Evolutionary conservation across 2,329 filamentous ascomycete genomes (phyloP).

Genomic region (Ophiostoma quercus): DNA sequence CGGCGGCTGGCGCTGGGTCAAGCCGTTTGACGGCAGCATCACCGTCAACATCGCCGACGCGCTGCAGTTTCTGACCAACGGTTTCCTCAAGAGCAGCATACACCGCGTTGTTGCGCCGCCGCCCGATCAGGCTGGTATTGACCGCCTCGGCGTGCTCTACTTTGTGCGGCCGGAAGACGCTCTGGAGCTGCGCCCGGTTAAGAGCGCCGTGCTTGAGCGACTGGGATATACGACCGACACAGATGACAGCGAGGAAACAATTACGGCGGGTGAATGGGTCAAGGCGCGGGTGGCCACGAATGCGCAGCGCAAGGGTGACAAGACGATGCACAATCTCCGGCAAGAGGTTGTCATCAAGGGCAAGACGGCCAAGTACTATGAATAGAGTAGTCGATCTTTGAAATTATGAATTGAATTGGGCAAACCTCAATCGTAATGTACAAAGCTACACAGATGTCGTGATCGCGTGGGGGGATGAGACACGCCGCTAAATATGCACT

Average conservation of each 20-base stretch:
- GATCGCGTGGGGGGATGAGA: background rate
- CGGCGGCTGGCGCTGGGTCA: constrained; percentile 42
- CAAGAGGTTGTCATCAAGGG: constrained; percentile 22
- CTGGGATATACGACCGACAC: constrained; percentile 18
- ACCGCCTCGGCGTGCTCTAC: constrained; percentile 47
- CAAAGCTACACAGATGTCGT: background rate
- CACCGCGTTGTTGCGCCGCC: constrained; percentile 36
- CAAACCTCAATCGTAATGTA: background rate
- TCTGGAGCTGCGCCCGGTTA: constrained; percentile 30
- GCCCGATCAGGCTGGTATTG: constrained; percentile 41
- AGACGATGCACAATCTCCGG: background rate
- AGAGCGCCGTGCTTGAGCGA: constrained; percentile 21
- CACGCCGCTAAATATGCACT: constrained; percentile 10
- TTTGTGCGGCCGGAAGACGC: constrained; percentile 45
- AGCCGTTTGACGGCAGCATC: constrained; percentile 43
- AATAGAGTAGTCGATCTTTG: background rate
- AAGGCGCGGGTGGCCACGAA: constrained; percentile 20
- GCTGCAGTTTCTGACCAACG: constrained; percentile 42
- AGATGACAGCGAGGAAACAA: constrained; percentile 11
- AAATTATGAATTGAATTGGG: background rate
- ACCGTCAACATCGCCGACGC: constrained; percentile 45
- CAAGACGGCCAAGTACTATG: constrained; percentile 22
- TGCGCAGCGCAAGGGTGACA: constrained; percentile 5
- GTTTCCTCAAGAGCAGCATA: constrained; percentile 37
- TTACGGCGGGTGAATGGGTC: constrained; percentile 24